phyloP scores from a whole-genome alignment of 768 basidiomycete genomes.

The Rossbeevera mucosa region DNA sequence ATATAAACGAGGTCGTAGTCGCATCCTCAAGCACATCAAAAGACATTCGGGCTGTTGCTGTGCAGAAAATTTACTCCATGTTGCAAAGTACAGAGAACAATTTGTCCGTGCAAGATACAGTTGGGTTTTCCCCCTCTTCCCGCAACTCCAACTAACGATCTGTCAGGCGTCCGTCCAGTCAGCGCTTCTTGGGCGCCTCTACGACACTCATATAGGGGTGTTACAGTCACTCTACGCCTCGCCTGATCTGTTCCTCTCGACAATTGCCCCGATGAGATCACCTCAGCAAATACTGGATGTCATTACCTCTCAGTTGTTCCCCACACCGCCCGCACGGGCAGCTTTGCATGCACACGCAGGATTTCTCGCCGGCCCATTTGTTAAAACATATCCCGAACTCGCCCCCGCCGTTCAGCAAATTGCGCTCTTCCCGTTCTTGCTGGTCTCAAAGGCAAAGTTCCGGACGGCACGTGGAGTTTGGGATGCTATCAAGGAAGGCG shows the following conservation, averaged over 20 bases:
- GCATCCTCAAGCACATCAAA: constrained; percentile 61
- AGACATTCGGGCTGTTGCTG: constrained; percentile 53
- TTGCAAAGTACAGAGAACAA: constrained; percentile 19
- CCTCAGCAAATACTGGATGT: constrained; percentile 23
- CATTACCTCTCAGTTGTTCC: constrained; percentile 23
- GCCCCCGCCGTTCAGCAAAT: constrained; percentile 40
- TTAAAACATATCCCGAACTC: constrained; percentile 25
- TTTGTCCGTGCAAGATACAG: constrained; percentile 36
- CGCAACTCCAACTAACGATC: constrained; percentile 3
- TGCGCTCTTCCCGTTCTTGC: constrained; percentile 66
- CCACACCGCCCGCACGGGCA: constrained; percentile 45
- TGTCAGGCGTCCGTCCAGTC: constrained; percentile 52
- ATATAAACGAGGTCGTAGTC: constrained; percentile 43
- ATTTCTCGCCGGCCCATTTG: constrained; percentile 52
- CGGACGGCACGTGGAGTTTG: constrained; percentile 66
- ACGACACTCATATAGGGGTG: constrained; percentile 59
- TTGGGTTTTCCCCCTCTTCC: neutral
- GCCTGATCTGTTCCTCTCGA: constrained; percentile 42
- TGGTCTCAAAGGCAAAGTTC: constrained; percentile 69
- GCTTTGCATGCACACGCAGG: constrained; percentile 51
- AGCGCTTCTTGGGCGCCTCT: constrained; percentile 63
- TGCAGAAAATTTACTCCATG: constrained; percentile 50
- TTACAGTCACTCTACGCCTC: constrained; percentile 63
- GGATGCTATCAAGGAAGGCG: constrained; percentile 52
- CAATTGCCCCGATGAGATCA: constrained; percentile 13